phyloP scores from a whole-genome alignment of 441 rosid genomes.

The Erodium chrysanthum region DNA sequence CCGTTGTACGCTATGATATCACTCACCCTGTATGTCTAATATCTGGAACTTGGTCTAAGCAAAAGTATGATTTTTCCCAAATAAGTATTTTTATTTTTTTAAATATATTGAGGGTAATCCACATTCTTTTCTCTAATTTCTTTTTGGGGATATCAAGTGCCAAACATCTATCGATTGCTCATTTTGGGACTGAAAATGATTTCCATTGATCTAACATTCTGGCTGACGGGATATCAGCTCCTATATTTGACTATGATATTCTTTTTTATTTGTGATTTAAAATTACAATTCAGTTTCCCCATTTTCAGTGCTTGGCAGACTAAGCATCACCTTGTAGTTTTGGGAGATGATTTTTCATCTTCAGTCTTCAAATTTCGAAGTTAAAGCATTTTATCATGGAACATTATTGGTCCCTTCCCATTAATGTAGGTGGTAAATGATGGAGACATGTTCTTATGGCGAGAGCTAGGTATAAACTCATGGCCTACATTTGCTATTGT shows the following conservation, averaged over 20 bases:
- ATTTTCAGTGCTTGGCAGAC: background rate
- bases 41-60: slow-evolving; percentile 12
- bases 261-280: too few relatives aligned
- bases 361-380: background rate
- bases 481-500: slow-evolving; percentile 93
- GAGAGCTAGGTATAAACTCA: slow-evolving; percentile 78
- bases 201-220: too few relatives aligned
- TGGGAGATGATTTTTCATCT: background rate
- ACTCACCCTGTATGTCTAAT: slow-evolving; percentile 63
- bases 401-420: slow-evolving; percentile 7
- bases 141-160: background rate
- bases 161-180: background rate
- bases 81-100: slow-evolving; percentile 4
- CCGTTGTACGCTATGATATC: slow-evolving; percentile 75
- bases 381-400: slow-evolving; percentile 3
- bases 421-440: slow-evolving; percentile 80
- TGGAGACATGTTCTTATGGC: slow-evolving; percentile 90
- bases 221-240: background rate
- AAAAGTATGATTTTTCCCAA: background rate
- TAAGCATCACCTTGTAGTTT: background rate
- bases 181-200: too few relatives aligned
- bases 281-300: background rate
- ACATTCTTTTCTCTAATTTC: background rate
- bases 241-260: too few relatives aligned
- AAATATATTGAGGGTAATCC: background rate